Evolutionary conservation across 129 eudicot genomes (phyloP).

Genomic region (Gnaphalium uliginosum): DNA sequence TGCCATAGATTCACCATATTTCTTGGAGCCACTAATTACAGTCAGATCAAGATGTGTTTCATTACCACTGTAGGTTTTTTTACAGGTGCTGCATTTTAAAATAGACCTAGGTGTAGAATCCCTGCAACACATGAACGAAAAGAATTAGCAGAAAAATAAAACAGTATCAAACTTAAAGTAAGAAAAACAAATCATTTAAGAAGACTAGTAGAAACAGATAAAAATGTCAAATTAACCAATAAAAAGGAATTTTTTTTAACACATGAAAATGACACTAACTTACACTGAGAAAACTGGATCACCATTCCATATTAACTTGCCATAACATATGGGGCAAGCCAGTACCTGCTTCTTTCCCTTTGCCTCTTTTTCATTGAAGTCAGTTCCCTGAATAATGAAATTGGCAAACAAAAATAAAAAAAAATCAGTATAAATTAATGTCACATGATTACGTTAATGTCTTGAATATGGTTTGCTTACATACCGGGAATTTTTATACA

Average conservation of each 20-base stretch:
- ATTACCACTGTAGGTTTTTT: constrained; percentile 63
- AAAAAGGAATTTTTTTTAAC: too few relatives aligned
- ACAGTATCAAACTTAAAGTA: not conserved
- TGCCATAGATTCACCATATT: constrained; percentile 61
- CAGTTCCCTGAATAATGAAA: constrained; percentile 38
- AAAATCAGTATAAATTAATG: not conserved
- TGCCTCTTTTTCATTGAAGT: constrained; percentile 36
- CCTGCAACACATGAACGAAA: constrained; percentile 36
- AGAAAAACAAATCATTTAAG: not conserved
- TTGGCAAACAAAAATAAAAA: not conserved
- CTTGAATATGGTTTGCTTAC: not conserved
- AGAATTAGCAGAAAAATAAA: constrained; percentile 8
- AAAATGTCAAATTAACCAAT: not conserved
- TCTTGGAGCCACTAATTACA: constrained; percentile 64
- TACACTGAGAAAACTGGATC: constrained; percentile 62
- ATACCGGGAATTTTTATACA: not conserved
- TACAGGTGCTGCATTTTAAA: constrained; percentile 61
- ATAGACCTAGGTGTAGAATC: constrained; percentile 47
- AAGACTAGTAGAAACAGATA: not conserved
- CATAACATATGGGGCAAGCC: constrained; percentile 86
- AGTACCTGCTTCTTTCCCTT: constrained; percentile 39
- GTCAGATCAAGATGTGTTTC: constrained; percentile 76
- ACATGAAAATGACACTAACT: constrained; percentile 28
- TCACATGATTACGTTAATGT: not conserved
- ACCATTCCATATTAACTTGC: constrained; percentile 50